Base-by-base conservation (phyloP, 345 rosid species). In the Chamaenerion angustifolium region DNA sequence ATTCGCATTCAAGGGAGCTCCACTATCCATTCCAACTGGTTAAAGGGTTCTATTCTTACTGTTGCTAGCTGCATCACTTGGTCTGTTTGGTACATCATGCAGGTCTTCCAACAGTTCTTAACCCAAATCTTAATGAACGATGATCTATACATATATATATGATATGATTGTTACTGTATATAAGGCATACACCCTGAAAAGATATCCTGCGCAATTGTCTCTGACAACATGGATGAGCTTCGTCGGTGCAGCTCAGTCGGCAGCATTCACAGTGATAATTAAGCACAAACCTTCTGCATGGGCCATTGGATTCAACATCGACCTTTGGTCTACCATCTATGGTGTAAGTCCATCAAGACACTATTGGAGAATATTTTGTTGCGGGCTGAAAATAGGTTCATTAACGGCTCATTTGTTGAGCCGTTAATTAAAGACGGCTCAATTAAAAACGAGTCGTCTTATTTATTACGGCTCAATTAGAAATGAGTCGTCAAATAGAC, bases 81-180 rank as follows among this genome's bases (percentile, higher is more conserved):
- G 81, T 79, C 86, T 7, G 4, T 71, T 0, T 64, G 78, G 82
- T 83, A 64, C 59, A 79, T 79, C 52, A 75, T 83, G 92, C 87
- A 79, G 85, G 85, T 21, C n/a, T n/a, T n/a, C n/a, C n/a, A n/a
- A n/a, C n/a, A n/a, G n/a, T 19, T 45, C 48, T 45, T 6, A 45
- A 45, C 7, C 48, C 48, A 7, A 16, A 11, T 12, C 16, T 0
- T 10, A 5, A n/a, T 8, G n/a, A 45, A 12, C 7, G 3, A 4
- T 6, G 7, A 45, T 1, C 5, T 11, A 31, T n/a, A 45, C n/a
- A 45, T 12, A 45, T 45, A n/a, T 15, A 14, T n/a, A n/a, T n/a
- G n/a, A n/a, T n/a, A n/a, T 12, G 8, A n/a, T 43, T 12, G 13
- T 43, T 43, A 21, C 12, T 18, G 56, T 52, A 14, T 51, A 56